Conservation (phyloP, 805 yeast species). For the Sugiyamaella floridensis region DNA sequence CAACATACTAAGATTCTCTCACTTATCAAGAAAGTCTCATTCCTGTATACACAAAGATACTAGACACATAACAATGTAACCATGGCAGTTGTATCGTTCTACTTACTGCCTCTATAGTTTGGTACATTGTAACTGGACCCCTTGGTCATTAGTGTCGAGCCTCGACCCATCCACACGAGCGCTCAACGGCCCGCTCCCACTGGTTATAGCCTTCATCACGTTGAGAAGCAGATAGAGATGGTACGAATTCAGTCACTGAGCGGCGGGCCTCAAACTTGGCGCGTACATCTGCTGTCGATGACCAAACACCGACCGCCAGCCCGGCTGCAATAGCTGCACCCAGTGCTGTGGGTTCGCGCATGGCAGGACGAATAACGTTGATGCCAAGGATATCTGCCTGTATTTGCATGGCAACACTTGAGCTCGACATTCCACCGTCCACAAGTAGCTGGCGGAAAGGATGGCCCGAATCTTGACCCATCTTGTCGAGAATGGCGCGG, state of each 20-base stretch:
- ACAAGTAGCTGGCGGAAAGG: conserved; percentile 45
- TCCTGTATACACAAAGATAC: too few relatives aligned
- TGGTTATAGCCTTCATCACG: conserved; percentile 59
- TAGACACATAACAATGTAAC: too few relatives aligned
- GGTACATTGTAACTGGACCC: too few relatives aligned
- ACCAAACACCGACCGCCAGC: conserved; percentile 65
- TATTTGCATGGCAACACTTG: conserved; percentile 86
- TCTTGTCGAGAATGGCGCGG: conserved; percentile 80
- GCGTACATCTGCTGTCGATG: conserved; percentile 59
- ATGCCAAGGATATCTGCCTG: conserved; percentile 91
- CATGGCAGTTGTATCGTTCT: too few relatives aligned
- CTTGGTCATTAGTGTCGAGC: not conserved
- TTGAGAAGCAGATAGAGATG: conserved; percentile 46
- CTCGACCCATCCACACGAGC: conserved; percentile 73
- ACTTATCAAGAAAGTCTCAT: too few relatives aligned
- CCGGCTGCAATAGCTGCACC: conserved; percentile 98
- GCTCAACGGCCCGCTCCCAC: conserved; percentile 81
- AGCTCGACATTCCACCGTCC: conserved; percentile 93
- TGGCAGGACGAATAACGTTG: conserved; percentile 70
- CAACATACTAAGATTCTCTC: too few relatives aligned
- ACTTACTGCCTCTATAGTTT: too few relatives aligned
- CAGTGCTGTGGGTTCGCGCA: conserved; percentile 86
- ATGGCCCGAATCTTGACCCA: conserved; percentile 77
- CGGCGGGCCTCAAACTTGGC: conserved; percentile 5
- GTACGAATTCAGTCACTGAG: conserved; percentile 17